These are phyloP conservation scores for Skeletonema tropicum DNA, from an alignment of 108 stramenopile species.

Conservation along the genomic window DNA sequence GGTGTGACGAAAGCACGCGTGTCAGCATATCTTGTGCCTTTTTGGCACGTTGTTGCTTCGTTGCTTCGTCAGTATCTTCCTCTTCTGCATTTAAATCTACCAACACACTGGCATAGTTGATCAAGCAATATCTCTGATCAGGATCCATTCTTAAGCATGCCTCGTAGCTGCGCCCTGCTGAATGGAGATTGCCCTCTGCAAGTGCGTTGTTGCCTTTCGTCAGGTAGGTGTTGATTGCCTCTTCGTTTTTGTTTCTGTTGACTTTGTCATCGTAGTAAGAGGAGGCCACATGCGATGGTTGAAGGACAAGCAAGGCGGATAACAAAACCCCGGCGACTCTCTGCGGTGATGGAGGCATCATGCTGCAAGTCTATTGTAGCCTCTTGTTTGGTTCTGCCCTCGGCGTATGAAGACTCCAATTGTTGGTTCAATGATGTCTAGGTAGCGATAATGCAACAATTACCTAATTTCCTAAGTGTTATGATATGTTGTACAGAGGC, in stretches of 20 bases:
- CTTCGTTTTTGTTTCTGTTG: neutral
- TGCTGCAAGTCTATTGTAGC: neutral
- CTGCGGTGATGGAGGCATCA: neutral
- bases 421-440: too few species aligned
- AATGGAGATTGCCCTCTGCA: constrained; percentile 16
- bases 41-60: constrained; percentile 4
- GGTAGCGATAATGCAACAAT: too few species aligned
- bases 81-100: constrained; percentile 33
- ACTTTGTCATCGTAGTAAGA: neutral
- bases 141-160: constrained; percentile 39
- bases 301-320: neutral
- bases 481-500: too few species aligned
- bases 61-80: neutral
- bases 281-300: neutral
- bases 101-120: constrained; percentile 43
- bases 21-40: constrained; percentile 25
- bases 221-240: constrained; percentile 19
- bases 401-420: too few species aligned
- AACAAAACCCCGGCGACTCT: neutral
- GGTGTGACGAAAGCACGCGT: constrained; percentile 25
- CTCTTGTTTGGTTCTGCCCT: too few species aligned
- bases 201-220: constrained; percentile 42
- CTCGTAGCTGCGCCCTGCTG: constrained; percentile 33
- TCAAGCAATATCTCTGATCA: constrained; percentile 35
- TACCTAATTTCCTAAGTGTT: too few species aligned